Conservation (phyloP, 164 flowering plant species). For the Tetracentron sinense region DNA sequence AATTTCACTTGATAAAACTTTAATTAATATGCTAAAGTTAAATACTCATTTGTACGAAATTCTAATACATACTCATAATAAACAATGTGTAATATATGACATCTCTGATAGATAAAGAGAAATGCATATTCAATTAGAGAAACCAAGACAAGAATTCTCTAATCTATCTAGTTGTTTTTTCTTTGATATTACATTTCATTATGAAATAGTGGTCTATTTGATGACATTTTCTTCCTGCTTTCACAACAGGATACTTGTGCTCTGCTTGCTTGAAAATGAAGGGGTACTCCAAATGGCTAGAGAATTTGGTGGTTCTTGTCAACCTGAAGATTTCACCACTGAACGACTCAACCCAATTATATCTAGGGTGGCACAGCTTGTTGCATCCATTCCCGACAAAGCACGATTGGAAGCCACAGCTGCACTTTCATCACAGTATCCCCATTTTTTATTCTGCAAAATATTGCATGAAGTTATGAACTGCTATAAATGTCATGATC, state of each 20-base stretch:
- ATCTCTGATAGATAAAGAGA: not conserved
- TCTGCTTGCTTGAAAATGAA: slow-evolving; percentile 70
- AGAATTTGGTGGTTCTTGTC: slow-evolving; percentile 41
- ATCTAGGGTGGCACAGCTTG: slow-evolving; percentile 63
- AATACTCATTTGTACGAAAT: not conserved
- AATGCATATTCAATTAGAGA: not conserved
- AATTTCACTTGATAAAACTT: no score
- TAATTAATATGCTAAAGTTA: not conserved
- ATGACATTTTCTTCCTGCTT: not conserved
- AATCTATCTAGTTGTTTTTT: not conserved
- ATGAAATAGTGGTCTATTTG: not conserved
- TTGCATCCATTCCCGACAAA: slow-evolving; percentile 91
- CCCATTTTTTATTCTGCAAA: slow-evolving; percentile 24
- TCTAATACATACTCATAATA: not conserved
- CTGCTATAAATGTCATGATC: no score
- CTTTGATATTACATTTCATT: not conserved
- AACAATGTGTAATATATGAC: no score
- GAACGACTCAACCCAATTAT: slow-evolving; percentile 32
- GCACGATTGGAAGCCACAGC: slow-evolving; percentile 49
- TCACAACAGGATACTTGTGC: slow-evolving; percentile 56
- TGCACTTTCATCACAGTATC: slow-evolving; percentile 89
- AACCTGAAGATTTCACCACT: slow-evolving; percentile 19
- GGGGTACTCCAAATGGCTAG: slow-evolving; percentile 56
- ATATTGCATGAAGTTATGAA: no score
- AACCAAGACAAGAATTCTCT: not conserved